A percentile compares a stretch with the other conserved stretches of the same genome.
Conservation (phyloP, 805 yeast species). For the Priceomyces fermenticarens region DNA sequence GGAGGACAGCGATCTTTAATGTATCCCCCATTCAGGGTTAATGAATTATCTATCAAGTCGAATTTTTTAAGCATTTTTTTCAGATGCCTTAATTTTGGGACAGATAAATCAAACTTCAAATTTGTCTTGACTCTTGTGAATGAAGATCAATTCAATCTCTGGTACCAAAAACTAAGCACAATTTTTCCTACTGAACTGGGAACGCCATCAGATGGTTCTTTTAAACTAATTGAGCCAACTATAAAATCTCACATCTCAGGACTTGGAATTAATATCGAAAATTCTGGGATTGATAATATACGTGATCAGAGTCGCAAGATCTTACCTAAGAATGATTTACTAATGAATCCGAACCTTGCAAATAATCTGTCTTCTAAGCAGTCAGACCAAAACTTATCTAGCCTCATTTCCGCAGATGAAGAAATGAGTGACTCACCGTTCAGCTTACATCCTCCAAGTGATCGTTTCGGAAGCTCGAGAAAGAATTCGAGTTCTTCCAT, state of each 20-base stretch:
- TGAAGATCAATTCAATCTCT: slow-evolving; percentile 16
- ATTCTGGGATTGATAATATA: background rate
- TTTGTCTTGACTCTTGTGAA: slow-evolving; percentile 14
- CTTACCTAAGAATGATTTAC: background rate
- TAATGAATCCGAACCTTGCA: background rate
- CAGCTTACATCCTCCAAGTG: background rate
- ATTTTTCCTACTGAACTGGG: slow-evolving; percentile 32
- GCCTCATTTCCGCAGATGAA: background rate
- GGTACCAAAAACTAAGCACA: slow-evolving; percentile 29
- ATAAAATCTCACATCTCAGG: slow-evolving; percentile 23
- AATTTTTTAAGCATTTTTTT: slow-evolving; percentile 9
- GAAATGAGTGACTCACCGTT: background rate
- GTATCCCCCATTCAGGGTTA: slow-evolving; percentile 41
- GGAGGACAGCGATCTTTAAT: slow-evolving; percentile 26
- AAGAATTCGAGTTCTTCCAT: slow-evolving; percentile 6
- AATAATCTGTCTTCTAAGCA: background rate
- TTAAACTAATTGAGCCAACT: slow-evolving; percentile 16
- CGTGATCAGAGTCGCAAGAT: background rate
- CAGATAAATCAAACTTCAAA: slow-evolving; percentile 8
- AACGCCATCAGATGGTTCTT: slow-evolving; percentile 19
- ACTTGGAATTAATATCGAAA: slow-evolving; percentile 29
- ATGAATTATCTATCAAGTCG: slow-evolving; percentile 27
- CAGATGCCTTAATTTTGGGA: slow-evolving; percentile 17
- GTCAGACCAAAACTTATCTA: background rate
- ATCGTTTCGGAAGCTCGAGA: background rate